Percentiles rank a stretch among this genome's conserved stretches.
Evolutionary conservation across 768 basidiomycete genomes (phyloP).

Genomic region (Rhizopogon vinicolor): DNA sequence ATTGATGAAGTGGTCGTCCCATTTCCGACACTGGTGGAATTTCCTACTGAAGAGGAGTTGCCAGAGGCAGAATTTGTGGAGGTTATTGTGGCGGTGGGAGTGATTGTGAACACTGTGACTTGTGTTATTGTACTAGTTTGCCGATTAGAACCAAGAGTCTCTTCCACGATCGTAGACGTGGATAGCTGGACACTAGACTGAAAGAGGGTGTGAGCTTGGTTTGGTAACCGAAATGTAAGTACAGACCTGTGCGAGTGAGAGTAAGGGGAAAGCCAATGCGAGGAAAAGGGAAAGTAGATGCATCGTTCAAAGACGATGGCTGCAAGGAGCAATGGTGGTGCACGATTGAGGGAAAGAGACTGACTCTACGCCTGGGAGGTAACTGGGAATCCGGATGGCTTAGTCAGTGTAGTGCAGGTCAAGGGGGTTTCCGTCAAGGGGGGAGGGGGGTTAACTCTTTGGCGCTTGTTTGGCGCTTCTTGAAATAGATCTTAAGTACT

Average conservation of each 20-base stretch:
- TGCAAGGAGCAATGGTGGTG: not conserved
- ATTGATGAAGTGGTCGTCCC: conserved; percentile 31
- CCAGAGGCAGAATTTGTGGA: conserved; percentile 18
- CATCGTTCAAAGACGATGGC: conserved; percentile 12
- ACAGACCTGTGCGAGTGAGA: conserved; percentile 29
- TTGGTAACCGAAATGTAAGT: not conserved
- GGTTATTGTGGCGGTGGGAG: conserved; percentile 22
- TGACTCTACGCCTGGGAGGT: not conserved
- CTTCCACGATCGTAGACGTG: conserved; percentile 1
- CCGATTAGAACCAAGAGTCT: conserved; percentile 37
- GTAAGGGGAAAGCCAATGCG: conserved; percentile 23
- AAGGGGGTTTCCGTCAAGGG: not conserved
- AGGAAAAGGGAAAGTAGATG: conserved; percentile 25
- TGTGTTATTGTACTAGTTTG: conserved; percentile 35
- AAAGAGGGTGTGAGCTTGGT: conserved; percentile 4
- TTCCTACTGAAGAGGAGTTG: conserved; percentile 13
- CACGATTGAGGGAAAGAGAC: not conserved
- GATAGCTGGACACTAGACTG: conserved; percentile 35
- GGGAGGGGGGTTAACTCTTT: conserved; percentile 14
- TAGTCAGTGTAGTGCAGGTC: not conserved
- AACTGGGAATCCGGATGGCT: not conserved
- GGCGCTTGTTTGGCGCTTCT: not conserved
- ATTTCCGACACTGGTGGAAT: conserved; percentile 20
- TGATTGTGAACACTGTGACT: conserved; percentile 44
- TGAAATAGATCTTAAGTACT: not conserved